phyloP scores from a whole-genome alignment of 2,329 filamentous ascomycete genomes.

The Chaetomiaceae sp. region DNA sequence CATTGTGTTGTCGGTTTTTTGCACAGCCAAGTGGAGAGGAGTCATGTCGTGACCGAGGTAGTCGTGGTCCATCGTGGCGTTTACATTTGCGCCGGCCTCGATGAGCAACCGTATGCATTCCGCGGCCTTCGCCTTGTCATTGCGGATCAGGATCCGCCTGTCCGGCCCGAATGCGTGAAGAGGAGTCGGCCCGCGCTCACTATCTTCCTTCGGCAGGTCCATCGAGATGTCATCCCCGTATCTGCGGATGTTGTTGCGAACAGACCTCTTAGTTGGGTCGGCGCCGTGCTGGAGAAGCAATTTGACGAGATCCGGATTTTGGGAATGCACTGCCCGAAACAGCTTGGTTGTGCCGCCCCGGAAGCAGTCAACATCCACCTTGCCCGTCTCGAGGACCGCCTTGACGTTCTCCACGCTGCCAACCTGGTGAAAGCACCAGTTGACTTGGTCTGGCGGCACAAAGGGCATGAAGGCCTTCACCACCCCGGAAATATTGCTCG shows the following conservation, averaged over 20 bases:
- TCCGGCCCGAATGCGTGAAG: neutral
- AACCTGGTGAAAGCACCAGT: neutral
- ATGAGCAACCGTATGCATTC: slow-evolving; percentile 9
- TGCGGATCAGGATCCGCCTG: neutral
- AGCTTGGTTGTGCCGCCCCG: neutral
- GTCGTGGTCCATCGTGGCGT: slow-evolving; percentile 3
- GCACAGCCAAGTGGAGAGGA: slow-evolving; percentile 3
- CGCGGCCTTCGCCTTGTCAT: neutral
- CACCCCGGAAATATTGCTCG: neutral
- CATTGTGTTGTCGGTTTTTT: neutral
- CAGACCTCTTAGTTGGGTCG: neutral
- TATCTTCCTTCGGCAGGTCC: neutral
- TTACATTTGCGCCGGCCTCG: slow-evolving; percentile 13
- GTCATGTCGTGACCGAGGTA: neutral
- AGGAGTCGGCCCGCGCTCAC: neutral
- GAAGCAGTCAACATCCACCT: neutral
- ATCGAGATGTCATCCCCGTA: neutral
- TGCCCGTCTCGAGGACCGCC: neutral
- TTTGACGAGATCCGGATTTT: neutral
- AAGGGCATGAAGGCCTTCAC: neutral
- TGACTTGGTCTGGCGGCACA: neutral
- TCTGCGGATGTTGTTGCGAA: neutral
- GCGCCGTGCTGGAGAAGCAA: neutral
- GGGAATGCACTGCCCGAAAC: neutral
- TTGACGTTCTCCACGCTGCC: neutral